A percentile compares a stretch with the other conserved stretches of the same genome.
Conservation (phyloP, 2,329 filamentous ascomycete genomes). For the Sclerotinia trifoliorum region DNA sequence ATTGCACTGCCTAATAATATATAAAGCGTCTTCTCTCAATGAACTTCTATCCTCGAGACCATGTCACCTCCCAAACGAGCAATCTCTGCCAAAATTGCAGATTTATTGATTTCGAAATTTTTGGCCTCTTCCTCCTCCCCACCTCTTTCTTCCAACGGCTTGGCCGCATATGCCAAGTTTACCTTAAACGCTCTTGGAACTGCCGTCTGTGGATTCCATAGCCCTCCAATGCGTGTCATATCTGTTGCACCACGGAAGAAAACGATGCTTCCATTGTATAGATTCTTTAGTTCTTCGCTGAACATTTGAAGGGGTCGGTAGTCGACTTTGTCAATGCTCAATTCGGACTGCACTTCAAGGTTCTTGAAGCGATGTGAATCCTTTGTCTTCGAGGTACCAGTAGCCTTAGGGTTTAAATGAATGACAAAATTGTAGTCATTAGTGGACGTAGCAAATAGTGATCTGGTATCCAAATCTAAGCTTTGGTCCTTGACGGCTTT, state of each 20-base stretch:
- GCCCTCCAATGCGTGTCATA: conserved; percentile 58
- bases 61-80: conserved; percentile 65
- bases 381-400: conserved; percentile 40
- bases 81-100: conserved; percentile 70
- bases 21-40: neutral
- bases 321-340: conserved; percentile 47
- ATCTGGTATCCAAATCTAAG: conserved; percentile 52
- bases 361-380: conserved; percentile 71
- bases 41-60: conserved; percentile 62
- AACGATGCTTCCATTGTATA: conserved; percentile 69
- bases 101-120: conserved; percentile 63
- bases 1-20: neutral
- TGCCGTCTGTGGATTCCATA: conserved; percentile 60
- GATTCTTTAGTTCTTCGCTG: conserved; percentile 62
- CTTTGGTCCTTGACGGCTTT: conserved; percentile 56
- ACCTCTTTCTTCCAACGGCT: conserved; percentile 38
- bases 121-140: conserved; percentile 43
- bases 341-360: conserved; percentile 59
- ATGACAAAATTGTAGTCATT: conserved; percentile 86
- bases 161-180: conserved; percentile 66
- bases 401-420: conserved; percentile 50
- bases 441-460: conserved; percentile 71
- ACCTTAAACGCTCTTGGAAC: conserved; percentile 61
- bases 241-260: conserved; percentile 71
- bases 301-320: conserved; percentile 63